Percentiles rank a stretch among this genome's conserved stretches.
These are phyloP conservation scores for Inonotus obliquus DNA, from an alignment of 1,284 basidiomycete genomes.

Conservation along the genomic window DNA sequence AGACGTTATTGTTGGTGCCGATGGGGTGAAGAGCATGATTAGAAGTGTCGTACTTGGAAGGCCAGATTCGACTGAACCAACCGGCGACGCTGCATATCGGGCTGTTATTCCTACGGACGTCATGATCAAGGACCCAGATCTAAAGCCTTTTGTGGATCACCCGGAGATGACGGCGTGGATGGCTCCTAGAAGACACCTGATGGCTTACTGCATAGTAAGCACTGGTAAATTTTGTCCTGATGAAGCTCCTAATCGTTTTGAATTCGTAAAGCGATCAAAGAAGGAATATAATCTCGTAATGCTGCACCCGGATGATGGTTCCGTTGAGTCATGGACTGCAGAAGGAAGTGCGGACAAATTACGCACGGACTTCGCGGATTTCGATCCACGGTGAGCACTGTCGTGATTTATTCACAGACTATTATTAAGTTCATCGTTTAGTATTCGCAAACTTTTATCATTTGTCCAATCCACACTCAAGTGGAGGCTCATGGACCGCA, in stretches of 20 bases:
- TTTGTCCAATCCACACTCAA: constrained; percentile 43
- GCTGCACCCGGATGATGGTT: constrained; percentile 37
- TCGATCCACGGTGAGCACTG: constrained; percentile 36
- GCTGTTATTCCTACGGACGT: constrained; percentile 31
- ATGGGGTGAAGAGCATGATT: constrained; percentile 46
- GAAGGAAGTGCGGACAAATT: constrained; percentile 42
- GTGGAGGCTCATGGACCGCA: constrained; percentile 48
- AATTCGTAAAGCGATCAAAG: constrained; percentile 30
- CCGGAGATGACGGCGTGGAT: constrained; percentile 41
- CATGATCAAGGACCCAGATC: constrained; percentile 32
- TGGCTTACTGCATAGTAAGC: constrained; percentile 3
- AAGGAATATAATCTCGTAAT: constrained; percentile 41
- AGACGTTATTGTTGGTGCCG: constrained; percentile 50
- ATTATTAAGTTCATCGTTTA: constrained; percentile 20
- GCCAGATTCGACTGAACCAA: constrained; percentile 33
- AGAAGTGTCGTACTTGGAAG: constrained; percentile 40
- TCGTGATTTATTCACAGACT: too few species aligned
- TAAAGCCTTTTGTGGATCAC: constrained; percentile 34
- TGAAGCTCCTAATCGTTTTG: neutral
- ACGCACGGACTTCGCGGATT: constrained; percentile 40
- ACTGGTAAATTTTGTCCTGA: neutral
- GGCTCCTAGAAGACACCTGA: constrained; percentile 32
- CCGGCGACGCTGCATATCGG: constrained; percentile 38
- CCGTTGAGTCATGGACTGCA: constrained; percentile 42
- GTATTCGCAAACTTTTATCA: constrained; percentile 43